Conservation (phyloP, 2,329 filamentous ascomycete genomes). For the Albifimbria verrucaria region DNA sequence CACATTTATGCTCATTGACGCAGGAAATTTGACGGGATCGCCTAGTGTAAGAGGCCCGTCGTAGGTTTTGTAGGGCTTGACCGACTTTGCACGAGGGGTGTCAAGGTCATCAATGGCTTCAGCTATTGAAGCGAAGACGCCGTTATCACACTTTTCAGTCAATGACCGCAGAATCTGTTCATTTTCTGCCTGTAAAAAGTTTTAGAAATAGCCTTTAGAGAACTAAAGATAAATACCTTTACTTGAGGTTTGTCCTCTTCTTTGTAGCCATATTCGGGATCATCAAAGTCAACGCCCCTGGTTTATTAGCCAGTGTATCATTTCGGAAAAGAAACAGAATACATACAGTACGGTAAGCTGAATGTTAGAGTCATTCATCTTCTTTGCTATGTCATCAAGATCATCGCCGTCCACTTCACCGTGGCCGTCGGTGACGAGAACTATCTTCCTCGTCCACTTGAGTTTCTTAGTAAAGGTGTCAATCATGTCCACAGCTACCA, state of each 20-base stretch:
- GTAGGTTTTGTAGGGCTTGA: constrained; percentile 74
- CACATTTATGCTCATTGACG: constrained; percentile 77
- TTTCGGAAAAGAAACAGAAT: not conserved
- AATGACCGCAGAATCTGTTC: constrained; percentile 66
- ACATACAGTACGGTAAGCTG: constrained; percentile 75
- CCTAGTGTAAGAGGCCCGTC: constrained; percentile 79
- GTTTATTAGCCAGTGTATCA: constrained; percentile 12
- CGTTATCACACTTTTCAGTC: constrained; percentile 62
- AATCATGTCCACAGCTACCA: constrained; percentile 87
- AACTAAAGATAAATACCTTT: constrained; percentile 54
- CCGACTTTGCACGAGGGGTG: constrained; percentile 70
- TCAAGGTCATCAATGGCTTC: constrained; percentile 80
- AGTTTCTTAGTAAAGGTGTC: constrained; percentile 72
- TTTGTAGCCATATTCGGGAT: constrained; percentile 83
- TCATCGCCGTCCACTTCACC: constrained; percentile 71
- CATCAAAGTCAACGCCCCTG: constrained; percentile 91
- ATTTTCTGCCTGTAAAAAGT: constrained; percentile 48
- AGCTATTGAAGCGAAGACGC: constrained; percentile 77
- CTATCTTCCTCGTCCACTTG: constrained; percentile 77
- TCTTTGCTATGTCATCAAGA: constrained; percentile 64
- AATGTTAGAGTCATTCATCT: constrained; percentile 74
- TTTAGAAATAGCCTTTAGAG: constrained; percentile 6
- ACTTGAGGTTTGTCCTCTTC: constrained; percentile 75
- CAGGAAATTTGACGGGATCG: constrained; percentile 67
- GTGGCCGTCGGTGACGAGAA: constrained; percentile 80